Base-by-base conservation (phyloP, 2,329 filamentous ascomycete genomes). In the Fusarium staphyleae region DNA sequence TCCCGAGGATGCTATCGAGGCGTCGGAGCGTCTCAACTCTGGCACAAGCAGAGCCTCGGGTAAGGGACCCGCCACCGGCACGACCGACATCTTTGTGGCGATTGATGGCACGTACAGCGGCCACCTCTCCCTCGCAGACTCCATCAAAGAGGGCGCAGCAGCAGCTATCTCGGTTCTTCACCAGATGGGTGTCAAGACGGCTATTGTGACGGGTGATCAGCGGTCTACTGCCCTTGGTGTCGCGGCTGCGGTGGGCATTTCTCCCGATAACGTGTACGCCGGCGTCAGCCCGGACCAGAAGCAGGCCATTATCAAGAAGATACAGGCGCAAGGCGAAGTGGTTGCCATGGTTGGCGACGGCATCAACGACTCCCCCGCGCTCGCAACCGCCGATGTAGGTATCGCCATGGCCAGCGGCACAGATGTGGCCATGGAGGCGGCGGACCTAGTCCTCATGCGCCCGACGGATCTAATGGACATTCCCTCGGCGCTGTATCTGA, bases 291-390 rank as follows among this genome's bases (percentile, higher is more conserved):
- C 95, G 0, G 88, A 91, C 60, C 90, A 96, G 75, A 99, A 99
- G 72, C 93, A 96, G 71, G 79, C 83, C 22, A 96, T 98, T 63
- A 82, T 99, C 66, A 84, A 86, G 42, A 78, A 88, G 47, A 82
- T 98, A 14, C 91, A 97, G 75, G 78, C 81, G 0, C 74, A 80
- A 43, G 91, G 91, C 55, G 84, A 92, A 66, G 80, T 89, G 42
- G 91, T 98, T 19, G 95, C 91, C 63, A 99, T 99, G 95, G 93
- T 98, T 12, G 93, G 95, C 45, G 95, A 99, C 72, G 95, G 95
- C 34, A 97, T 99, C 82, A 99, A 99, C 74, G 95, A 99, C 77
- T 96, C 92, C 0, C 95, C 95, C 0, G 95, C 95, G 1, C 85
- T 99, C 10, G 95, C 92, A 0, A 96, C 92, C 0, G 93, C 95